Conservation (phyloP, 768 basidiomycete species). For the Punctularia strigosozonata region DNA sequence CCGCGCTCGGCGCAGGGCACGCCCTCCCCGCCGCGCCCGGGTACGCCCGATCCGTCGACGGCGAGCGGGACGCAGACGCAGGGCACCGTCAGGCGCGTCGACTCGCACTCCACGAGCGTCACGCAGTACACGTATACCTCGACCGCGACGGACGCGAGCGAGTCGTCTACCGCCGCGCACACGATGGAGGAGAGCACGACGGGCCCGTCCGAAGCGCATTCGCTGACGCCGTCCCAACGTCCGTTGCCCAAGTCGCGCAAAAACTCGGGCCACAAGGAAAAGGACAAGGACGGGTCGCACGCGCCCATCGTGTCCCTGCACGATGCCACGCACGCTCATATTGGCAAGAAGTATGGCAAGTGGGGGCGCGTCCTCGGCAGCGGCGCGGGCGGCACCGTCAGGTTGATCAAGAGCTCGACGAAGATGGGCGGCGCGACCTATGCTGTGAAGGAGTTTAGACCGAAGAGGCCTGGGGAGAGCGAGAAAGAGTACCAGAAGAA, state of each 20-base stretch:
- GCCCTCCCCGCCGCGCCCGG: no score
- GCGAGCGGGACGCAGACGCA: no score
- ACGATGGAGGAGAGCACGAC: no score
- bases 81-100: no score
- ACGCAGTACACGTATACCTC: no score
- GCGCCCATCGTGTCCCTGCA: slow-evolving; percentile 45
- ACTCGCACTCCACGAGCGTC: no score
- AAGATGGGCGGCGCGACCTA: slow-evolving; percentile 81
- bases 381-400: slow-evolving; percentile 96
- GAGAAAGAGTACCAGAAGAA: slow-evolving; percentile 99
- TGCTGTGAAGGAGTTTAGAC: slow-evolving; percentile 96
- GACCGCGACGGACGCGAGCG: no score
- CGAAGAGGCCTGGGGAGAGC: slow-evolving; percentile 76
- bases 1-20: no score
- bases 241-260: slow-evolving; percentile 10
- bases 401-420: slow-evolving; percentile 77
- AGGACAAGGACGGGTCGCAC: slow-evolving; percentile 11
- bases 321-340: slow-evolving; percentile 65
- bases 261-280: slow-evolving; percentile 11
- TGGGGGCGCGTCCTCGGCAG: slow-evolving; percentile 94
- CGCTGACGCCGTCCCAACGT: slow-evolving; percentile 13
- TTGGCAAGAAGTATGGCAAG: slow-evolving; percentile 98
- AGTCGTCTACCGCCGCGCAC: no score
- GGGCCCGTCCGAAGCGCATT: slow-evolving; percentile 21
- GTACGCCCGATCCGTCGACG: no score